A percentile compares a stretch with the other conserved stretches of the same genome.
These are phyloP conservation scores for Globisporangium heterothallicum DNA, from an alignment of 352 stramenopile species.

Conservation along the genomic window DNA sequence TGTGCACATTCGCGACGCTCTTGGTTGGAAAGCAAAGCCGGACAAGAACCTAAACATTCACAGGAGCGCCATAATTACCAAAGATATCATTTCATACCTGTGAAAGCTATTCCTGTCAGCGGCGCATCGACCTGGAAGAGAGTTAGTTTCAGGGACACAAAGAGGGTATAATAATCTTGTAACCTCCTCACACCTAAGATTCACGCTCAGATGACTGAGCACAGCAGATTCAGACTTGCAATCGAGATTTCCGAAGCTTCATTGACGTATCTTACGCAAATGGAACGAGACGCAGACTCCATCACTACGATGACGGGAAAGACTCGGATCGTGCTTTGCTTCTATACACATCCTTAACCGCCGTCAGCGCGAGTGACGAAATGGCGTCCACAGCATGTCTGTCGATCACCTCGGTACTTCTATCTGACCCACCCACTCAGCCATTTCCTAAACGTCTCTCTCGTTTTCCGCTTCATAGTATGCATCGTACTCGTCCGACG, in stretches of 20 bases:
- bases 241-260: not conserved
- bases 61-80: not conserved
- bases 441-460: conserved; percentile 6
- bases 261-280: too few relatives aligned
- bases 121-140: not conserved
- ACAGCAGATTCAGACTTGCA: not conserved
- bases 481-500: conserved; percentile 4
- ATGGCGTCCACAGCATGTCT: too few relatives aligned
- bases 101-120: not conserved
- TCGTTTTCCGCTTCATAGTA: conserved; percentile 14
- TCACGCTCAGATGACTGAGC: too few relatives aligned
- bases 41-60: not conserved
- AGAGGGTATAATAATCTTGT: too few relatives aligned
- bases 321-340: not conserved
- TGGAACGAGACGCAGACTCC: not conserved
- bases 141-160: not conserved
- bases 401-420: not conserved
- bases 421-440: not conserved
- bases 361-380: too few relatives aligned
- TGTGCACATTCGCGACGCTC: not conserved
- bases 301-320: not conserved
- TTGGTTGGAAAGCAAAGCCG: not conserved
- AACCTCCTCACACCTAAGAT: too few relatives aligned
- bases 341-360: not conserved
- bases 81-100: not conserved